Conservation (phyloP, 1,284 basidiomycete genomes). For the Ganoderma leucocontextum region DNA sequence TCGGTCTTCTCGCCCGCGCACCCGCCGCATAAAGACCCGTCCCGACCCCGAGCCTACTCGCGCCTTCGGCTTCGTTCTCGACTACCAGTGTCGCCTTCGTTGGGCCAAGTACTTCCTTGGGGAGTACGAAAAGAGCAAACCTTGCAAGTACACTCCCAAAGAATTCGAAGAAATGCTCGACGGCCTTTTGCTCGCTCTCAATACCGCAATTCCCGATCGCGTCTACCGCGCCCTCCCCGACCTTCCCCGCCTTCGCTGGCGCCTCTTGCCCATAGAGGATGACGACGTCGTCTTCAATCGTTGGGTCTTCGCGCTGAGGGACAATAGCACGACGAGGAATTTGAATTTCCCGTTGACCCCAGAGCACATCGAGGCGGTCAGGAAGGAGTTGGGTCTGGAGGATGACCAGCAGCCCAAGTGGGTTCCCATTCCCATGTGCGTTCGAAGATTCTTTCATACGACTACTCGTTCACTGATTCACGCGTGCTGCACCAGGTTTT, state of each 20-base stretch:
- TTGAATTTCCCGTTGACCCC: too few species aligned
- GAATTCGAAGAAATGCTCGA: background rate
- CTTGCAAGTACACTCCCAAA: background rate
- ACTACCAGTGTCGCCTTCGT: background rate
- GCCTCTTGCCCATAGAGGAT: background rate
- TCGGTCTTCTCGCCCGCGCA: background rate
- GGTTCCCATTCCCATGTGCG: too few species aligned
- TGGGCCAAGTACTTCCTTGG: background rate
- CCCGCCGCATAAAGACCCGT: too few species aligned
- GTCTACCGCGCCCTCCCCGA: background rate
- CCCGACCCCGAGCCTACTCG: background rate
- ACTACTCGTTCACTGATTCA: too few species aligned
- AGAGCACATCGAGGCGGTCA: too few species aligned
- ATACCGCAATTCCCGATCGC: background rate
- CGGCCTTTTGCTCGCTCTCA: background rate
- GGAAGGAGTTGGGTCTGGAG: too few species aligned
- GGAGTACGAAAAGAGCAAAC: background rate
- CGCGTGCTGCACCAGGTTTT: too few species aligned
- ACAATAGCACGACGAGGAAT: too few species aligned
- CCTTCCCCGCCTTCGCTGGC: background rate
- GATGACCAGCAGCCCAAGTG: too few species aligned
- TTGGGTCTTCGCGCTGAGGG: background rate
- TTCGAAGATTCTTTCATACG: too few species aligned
- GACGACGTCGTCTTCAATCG: background rate
- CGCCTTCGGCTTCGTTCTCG: background rate